Conservation (phyloP, 768 basidiomycete genomes). For the Leccinum sublutescens region DNA sequence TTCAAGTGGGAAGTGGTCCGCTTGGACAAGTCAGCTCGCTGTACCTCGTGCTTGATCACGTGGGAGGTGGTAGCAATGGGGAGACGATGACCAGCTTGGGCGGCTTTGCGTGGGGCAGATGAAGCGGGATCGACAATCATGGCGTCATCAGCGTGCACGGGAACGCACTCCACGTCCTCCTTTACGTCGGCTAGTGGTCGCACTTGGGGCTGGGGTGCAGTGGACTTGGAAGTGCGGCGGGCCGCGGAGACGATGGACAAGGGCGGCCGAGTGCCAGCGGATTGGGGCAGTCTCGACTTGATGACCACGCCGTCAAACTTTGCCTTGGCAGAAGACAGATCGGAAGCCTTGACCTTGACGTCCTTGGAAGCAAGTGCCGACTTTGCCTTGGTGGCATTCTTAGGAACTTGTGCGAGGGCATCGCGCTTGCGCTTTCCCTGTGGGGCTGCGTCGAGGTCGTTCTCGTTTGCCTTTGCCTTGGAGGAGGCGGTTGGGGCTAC, state of each 20-base stretch:
- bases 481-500: constrained; percentile 40
- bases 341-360: constrained; percentile 58
- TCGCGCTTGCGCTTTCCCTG: constrained; percentile 74
- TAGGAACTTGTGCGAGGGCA: constrained; percentile 68
- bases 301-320: constrained; percentile 65
- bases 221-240: constrained; percentile 36
- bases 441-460: constrained; percentile 45
- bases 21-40: too few species aligned
- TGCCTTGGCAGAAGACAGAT: constrained; percentile 40
- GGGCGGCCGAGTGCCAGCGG: constrained; percentile 45
- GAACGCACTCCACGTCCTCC: too few species aligned
- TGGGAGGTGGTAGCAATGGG: too few species aligned
- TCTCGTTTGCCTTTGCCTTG: constrained; percentile 35
- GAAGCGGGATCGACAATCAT: too few species aligned
- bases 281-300: constrained; percentile 42
- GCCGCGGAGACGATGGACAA: constrained; percentile 50
- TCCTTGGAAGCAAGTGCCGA: constrained; percentile 32
- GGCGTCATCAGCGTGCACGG: too few species aligned
- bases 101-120: too few species aligned
- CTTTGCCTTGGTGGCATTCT: constrained; percentile 45
- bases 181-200: too few species aligned
- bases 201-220: too few species aligned
- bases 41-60: too few species aligned
- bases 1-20: too few species aligned
- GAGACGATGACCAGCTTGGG: too few species aligned